Percentiles rank a stretch among this genome's conserved stretches.
Evolutionary conservation across 1,284 basidiomycete species (phyloP).

Genomic region (Moniliella sp.): DNA sequence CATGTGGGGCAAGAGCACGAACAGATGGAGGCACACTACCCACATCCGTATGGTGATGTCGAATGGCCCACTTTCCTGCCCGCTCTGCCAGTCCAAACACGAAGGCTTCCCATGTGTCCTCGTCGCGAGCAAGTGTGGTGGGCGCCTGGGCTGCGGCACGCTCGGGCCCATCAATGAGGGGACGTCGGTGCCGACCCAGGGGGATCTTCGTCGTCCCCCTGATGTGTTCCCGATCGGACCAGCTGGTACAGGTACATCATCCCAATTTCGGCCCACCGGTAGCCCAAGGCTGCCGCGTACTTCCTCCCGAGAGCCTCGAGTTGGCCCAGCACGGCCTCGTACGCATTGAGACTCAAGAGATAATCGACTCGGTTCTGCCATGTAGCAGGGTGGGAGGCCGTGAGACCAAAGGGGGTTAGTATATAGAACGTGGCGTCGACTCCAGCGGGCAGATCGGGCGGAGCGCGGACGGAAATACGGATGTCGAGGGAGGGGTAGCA

Average conservation of each 20-base stretch:
- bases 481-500: conserved; percentile 82
- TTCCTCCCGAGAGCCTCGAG: conserved; percentile 47
- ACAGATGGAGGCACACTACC: no score
- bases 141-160: conserved; percentile 69
- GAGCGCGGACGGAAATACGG: conserved; percentile 45
- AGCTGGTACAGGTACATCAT: conserved; percentile 20
- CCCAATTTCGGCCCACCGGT: conserved; percentile 41
- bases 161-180: no score
- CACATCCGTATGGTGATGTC: no score
- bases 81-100: conserved; percentile 74
- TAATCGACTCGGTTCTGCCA: conserved; percentile 72
- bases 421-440: conserved; percentile 37
- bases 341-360: conserved; percentile 65
- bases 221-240: conserved; percentile 46
- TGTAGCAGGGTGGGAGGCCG: conserved; percentile 65
- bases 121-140: conserved; percentile 60
- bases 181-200: no score
- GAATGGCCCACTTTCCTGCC: conserved; percentile 56
- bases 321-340: conserved; percentile 66
- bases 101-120: conserved; percentile 75
- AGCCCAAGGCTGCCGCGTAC: conserved; percentile 16
- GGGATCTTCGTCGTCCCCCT: no score
- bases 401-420: conserved; percentile 65
- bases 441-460: conserved; percentile 9
- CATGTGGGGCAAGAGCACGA: no score